These are phyloP conservation scores for Populus pruinosa DNA, from an alignment of 345 rosid species.

Conservation along the genomic window DNA sequence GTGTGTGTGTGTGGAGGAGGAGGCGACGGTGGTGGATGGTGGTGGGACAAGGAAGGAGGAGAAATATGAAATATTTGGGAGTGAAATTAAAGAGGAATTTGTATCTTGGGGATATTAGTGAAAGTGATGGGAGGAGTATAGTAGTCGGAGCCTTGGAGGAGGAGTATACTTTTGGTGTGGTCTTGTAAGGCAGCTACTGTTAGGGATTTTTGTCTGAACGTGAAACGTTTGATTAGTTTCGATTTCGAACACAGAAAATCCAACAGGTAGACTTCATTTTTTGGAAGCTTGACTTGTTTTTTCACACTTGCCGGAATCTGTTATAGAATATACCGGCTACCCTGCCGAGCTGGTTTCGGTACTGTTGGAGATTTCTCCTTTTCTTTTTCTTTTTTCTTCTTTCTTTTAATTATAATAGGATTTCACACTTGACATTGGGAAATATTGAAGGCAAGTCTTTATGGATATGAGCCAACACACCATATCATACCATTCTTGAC, in stretches of 20 bases:
- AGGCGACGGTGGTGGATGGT: background rate
- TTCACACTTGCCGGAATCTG: background rate
- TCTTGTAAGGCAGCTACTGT: slow-evolving; percentile 10
- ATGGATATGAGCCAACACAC: too few species aligned
- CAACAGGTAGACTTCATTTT: background rate
- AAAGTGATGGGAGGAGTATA: too few species aligned
- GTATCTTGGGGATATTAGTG: too few species aligned
- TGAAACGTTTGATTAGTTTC: background rate
- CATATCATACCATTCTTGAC: background rate
- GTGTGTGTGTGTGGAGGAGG: background rate
- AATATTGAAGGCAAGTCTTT: too few species aligned
- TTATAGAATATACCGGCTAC: background rate
- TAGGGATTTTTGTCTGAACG: slow-evolving; percentile 9
- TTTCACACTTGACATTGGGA: background rate
- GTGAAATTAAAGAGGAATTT: background rate
- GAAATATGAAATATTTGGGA: background rate
- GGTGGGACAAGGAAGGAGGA: background rate
- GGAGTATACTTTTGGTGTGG: background rate
- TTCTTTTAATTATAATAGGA: background rate
- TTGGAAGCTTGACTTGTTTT: background rate
- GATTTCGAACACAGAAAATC: background rate
- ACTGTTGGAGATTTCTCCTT: too few species aligned
- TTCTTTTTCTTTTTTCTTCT: too few species aligned
- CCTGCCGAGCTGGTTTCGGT: background rate
- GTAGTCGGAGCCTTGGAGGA: too few species aligned